phyloP scores from a whole-genome alignment of 306 rosid genomes.

The Cucurbita ficifolia region DNA sequence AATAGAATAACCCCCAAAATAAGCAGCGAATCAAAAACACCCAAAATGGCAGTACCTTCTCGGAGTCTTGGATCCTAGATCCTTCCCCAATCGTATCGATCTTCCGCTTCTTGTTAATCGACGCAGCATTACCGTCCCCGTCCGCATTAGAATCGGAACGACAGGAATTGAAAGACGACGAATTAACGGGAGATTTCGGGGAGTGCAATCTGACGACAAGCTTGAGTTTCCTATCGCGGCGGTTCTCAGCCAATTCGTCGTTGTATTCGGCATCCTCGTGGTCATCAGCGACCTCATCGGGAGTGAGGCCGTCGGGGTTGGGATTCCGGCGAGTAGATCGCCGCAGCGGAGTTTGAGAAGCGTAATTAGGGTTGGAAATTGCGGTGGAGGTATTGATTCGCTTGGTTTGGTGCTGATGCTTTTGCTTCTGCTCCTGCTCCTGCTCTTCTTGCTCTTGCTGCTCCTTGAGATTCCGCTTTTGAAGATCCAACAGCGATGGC shows the following conservation, averaged over 20 bases:
- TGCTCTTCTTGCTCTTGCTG: conserved; percentile 14
- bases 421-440: conserved; percentile 13
- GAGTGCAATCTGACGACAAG: conserved; percentile 37
- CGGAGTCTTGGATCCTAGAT: conserved; percentile 18
- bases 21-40: conserved; percentile 15
- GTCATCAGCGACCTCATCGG: conserved; percentile 15
- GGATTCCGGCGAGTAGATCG: conserved; percentile 67
- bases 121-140: conserved; percentile 16
- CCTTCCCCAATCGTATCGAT: conserved; percentile 33
- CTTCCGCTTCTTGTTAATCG: conserved; percentile 27
- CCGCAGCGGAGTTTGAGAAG: conserved; percentile 24
- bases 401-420: conserved; percentile 4
- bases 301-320: conserved; percentile 11
- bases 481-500: conserved; percentile 64
- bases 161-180: conserved; percentile 25
- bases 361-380: conserved; percentile 27
- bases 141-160: conserved; percentile 35
- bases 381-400: conserved; percentile 14
- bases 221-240: conserved; percentile 49
- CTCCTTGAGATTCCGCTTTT: conserved; percentile 39
- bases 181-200: conserved; percentile 31
- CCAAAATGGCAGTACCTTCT: conserved; percentile 23
- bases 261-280: conserved; percentile 7
- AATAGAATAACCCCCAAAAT: neutral
- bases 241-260: conserved; percentile 17